Conservation (phyloP, 2,329 filamentous ascomycete genomes). For the Volutella citrinella region DNA sequence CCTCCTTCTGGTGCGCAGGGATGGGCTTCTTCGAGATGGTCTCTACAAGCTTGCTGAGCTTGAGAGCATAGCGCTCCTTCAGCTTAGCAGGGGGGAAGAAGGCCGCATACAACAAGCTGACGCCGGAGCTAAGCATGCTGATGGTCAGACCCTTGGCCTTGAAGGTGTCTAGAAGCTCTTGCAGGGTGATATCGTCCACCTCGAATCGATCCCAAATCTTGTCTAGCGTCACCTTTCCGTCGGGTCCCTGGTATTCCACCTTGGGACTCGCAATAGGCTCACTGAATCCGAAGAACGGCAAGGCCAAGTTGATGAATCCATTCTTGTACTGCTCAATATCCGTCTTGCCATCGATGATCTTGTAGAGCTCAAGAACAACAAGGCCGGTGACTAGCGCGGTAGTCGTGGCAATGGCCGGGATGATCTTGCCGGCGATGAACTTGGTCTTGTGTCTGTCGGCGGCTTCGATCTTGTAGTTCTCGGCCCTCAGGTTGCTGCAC, state of each 20-base stretch:
- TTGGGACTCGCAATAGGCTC: constrained; percentile 94
- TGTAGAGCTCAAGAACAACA: constrained; percentile 90
- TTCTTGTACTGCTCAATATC: constrained; percentile 99
- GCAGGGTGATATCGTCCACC: constrained; percentile 78
- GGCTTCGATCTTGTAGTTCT: constrained; percentile 95
- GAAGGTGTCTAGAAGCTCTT: constrained; percentile 81
- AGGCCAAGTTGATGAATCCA: constrained; percentile 91
- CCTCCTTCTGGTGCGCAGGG: constrained; percentile 86
- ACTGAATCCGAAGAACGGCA: constrained; percentile 98
- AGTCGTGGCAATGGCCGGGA: constrained; percentile 95
- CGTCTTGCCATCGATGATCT: constrained; percentile 93
- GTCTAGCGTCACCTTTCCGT: constrained; percentile 81
- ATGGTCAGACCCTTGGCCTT: constrained; percentile 76
- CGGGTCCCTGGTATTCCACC: constrained; percentile 78
- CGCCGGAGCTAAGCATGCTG: constrained; percentile 95
- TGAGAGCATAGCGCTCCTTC: constrained; percentile 78
- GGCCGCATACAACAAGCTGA: constrained; percentile 88
- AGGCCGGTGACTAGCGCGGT: constrained; percentile 93
- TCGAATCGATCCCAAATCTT: constrained; percentile 99
- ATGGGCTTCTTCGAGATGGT: constrained; percentile 89
- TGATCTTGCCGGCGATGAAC: constrained; percentile 99
- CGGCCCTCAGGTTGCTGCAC: constrained; percentile 90
- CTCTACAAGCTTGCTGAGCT: constrained; percentile 85
- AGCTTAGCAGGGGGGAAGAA: constrained; percentile 81
- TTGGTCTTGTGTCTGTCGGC: constrained; percentile 98